phyloP scores from a whole-genome alignment of 257 asterid genomes.

The Nicotiana undulata region DNA sequence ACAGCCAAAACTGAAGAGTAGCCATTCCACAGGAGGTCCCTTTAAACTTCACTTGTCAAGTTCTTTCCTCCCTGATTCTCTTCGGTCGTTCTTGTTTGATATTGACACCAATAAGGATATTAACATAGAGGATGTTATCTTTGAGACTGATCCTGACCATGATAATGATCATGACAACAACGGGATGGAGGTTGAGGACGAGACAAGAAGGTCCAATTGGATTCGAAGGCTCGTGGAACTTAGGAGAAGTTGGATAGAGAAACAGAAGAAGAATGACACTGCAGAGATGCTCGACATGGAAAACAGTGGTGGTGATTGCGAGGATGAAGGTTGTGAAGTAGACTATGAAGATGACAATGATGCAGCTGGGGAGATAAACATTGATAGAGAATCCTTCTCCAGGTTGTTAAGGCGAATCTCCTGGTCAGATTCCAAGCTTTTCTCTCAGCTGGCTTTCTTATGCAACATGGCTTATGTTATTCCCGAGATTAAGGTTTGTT shows the following conservation, averaged over 20 bases:
- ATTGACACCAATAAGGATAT: constrained; percentile 25
- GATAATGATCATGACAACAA: constrained; percentile 5
- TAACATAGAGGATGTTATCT: constrained; percentile 8
- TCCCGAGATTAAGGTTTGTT: constrained; percentile 64
- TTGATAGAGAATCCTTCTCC: constrained; percentile 45
- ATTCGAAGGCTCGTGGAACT: constrained; percentile 57
- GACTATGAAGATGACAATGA: constrained; percentile 54
- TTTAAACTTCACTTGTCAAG: constrained; percentile 43
- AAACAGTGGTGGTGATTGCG: constrained; percentile 22
- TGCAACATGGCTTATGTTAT: constrained; percentile 86
- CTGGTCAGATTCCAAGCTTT: constrained; percentile 64
- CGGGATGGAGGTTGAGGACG: constrained; percentile 17
- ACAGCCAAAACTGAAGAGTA: constrained; percentile 35
- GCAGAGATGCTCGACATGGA: constrained; percentile 12
- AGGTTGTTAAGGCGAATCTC: constrained; percentile 41
- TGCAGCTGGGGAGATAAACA: constrained; percentile 16
- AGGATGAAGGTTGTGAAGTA: constrained; percentile 39
- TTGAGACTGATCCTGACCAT: constrained; percentile 12
- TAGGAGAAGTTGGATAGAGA: constrained; percentile 46
- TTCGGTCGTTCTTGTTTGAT: constrained; percentile 40
- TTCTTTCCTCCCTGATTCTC: constrained; percentile 37
- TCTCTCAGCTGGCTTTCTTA: constrained; percentile 68
- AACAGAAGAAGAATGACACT: constrained; percentile 21
- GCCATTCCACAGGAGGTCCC: constrained; percentile 33
- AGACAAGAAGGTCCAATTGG: constrained; percentile 53